Percentiles rank a stretch among this genome's conserved stretches.
These are phyloP conservation scores for Xerocomus brunneocitrinus DNA, from an alignment of 768 basidiomycete species.

Conservation along the genomic window DNA sequence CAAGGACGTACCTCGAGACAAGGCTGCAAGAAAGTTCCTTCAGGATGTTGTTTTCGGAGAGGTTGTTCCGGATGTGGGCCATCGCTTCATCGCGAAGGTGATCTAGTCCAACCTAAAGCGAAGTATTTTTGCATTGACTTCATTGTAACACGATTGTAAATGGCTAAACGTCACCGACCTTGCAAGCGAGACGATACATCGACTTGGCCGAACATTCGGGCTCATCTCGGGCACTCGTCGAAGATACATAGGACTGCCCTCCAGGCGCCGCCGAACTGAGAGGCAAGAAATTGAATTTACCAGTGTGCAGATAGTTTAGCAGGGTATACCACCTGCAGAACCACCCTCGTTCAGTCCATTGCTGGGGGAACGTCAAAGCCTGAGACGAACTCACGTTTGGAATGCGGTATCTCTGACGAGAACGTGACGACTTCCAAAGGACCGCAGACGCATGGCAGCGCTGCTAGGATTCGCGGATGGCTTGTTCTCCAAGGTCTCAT, in stretches of 20 bases:
- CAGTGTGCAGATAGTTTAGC: constrained; percentile 38
- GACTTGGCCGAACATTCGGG: constrained; percentile 39
- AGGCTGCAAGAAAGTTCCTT: constrained; percentile 21
- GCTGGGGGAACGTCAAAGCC: background rate
- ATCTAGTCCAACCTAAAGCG: constrained; percentile 18
- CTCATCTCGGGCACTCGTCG: background rate
- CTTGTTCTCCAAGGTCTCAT: background rate
- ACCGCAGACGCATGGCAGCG: background rate
- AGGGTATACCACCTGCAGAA: constrained; percentile 34
- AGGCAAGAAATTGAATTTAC: constrained; percentile 29
- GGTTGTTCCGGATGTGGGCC: constrained; percentile 10
- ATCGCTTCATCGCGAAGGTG: constrained; percentile 17
- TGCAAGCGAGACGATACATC: constrained; percentile 40
- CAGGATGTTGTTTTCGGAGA: constrained; percentile 22
- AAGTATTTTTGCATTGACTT: background rate
- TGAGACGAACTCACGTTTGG: constrained; percentile 16
- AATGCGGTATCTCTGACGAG: constrained; percentile 24
- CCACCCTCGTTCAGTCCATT: background rate
- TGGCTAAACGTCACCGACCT: constrained; percentile 22
- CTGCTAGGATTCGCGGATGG: background rate
- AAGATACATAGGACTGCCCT: background rate
- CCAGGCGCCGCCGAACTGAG: constrained; percentile 20
- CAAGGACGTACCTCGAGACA: constrained; percentile 12
- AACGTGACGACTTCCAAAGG: constrained; percentile 13
- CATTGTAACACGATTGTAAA: too few species aligned